Evolutionary conservation across 768 basidiomycete genomes (phyloP).

Genomic region (Lactifluus subvellereus): DNA sequence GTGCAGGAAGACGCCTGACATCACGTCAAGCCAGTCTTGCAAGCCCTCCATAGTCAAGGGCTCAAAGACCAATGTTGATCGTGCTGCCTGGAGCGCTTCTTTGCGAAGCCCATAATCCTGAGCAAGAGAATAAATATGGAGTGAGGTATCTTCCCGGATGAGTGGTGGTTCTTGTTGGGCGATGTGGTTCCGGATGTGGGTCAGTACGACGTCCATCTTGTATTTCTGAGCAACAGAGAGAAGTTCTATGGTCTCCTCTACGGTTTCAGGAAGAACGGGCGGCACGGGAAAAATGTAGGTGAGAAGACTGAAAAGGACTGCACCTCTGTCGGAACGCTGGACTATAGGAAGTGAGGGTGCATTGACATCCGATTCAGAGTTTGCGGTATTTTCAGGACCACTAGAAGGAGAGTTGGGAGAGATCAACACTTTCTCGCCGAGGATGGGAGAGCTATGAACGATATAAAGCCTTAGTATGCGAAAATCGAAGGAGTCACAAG

Average conservation of each 20-base stretch:
- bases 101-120: slow-evolving; percentile 1
- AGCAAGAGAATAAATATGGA: background rate
- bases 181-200: background rate
- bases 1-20: too few species aligned
- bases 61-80: background rate
- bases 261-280: background rate
- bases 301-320: slow-evolving; percentile 5
- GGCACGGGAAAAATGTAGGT: background rate
- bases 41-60: too few species aligned
- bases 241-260: slow-evolving; percentile 2
- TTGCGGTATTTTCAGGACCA: too few species aligned
- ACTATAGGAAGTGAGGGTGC: background rate
- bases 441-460: slow-evolving; percentile 38
- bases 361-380: too few species aligned
- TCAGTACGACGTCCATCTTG: slow-evolving; percentile 3
- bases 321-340: background rate
- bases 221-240: background rate
- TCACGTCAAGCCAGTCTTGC: too few species aligned
- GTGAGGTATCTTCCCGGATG: background rate
- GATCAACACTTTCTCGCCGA: slow-evolving; percentile 28
- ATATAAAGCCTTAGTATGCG: slow-evolving; percentile 41
- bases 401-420: background rate
- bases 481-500: slow-evolving; percentile 40
- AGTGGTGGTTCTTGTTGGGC: background rate
- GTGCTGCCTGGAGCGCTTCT: slow-evolving; percentile 6